Evolutionary conservation across 495 filamentous ascomycete species (phyloP), one percentile per base, ranked within the genome.

Genomic region (Neurospora sp.): DNA sequence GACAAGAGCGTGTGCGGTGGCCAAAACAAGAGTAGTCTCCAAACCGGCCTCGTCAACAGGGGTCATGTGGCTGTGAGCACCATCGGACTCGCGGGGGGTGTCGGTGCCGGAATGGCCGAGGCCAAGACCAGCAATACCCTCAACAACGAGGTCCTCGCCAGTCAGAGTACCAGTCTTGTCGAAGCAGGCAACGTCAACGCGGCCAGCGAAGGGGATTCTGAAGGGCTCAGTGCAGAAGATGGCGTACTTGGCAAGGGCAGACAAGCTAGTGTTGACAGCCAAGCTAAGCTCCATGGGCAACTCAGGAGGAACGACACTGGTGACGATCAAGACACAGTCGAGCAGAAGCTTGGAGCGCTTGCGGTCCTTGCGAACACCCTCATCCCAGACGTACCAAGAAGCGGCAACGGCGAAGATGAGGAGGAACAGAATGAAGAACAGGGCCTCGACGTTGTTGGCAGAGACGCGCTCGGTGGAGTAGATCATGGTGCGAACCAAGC

Each of bases 221-320:
- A 99, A 99, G 41, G 96, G 96, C 81, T 99, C 96, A 9, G 96
- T 99, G 80, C 96, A 99, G 85, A 96, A 99, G 79, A 99, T 98
- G 27, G 96, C 96, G 77, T 90, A 96, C 78, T 93, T 94, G 82
- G 94, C 96, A 41, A 99, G 85, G 16, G 96, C 95, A 44, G 96
- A 93, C 80, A 99, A 84, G 88, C 93, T 97, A n/a, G 96, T 98
- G 83, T 99, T 99, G 78, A 99, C 96, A 72, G 96, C 96, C 73
- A 99, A 84, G 82, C 92, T 97, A 31, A 99, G 89, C 80, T 98
- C 96, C 96, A 99, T 99, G 18, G 96, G 96, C 74, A 99, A 88
- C 79, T 99, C 96, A 9, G 96, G 96, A 23, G 96, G 96, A 5
- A 99, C 96, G 72, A 99, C 96, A 79, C 93, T 97, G 23, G 96